A percentile compares a stretch with the other conserved stretches of the same genome.
Evolutionary conservation across 2,329 filamentous ascomycete species (phyloP).

Genomic region (Fusarium abutilonis): DNA sequence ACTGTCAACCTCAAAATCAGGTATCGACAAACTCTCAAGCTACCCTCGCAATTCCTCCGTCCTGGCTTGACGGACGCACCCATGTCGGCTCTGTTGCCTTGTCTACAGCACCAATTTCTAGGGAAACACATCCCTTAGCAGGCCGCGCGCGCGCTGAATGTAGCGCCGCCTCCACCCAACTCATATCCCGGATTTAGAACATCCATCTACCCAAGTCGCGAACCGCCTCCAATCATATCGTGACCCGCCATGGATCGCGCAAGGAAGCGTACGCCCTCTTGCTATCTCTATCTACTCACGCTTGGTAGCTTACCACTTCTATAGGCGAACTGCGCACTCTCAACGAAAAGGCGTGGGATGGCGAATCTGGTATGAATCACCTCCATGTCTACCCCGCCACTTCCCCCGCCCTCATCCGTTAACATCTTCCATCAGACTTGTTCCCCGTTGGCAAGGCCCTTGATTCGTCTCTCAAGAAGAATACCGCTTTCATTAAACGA

Average conservation of each 20-base stretch:
- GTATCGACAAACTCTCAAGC: conserved; percentile 37
- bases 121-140: conserved; percentile 57
- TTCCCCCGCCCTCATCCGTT: conserved; percentile 22
- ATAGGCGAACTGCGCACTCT: conserved; percentile 89
- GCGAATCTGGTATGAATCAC: conserved; percentile 75
- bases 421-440: conserved; percentile 66
- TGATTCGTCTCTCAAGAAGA: conserved; percentile 97
- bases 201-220: conserved; percentile 34
- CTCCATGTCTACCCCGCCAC: conserved; percentile 31
- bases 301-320: conserved; percentile 26
- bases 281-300: not conserved
- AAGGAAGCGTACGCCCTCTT: conserved; percentile 65
- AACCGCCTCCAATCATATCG: conserved; percentile 41
- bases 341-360: conserved; percentile 88
- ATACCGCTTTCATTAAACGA: conserved; percentile 97
- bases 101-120: conserved; percentile 49
- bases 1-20: conserved; percentile 37
- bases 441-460: conserved; percentile 81
- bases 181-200: conserved; percentile 32
- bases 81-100: conserved; percentile 54
- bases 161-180: conserved; percentile 51
- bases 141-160: conserved; percentile 56
- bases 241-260: conserved; percentile 69
- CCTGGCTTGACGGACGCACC: conserved; percentile 49
- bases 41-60: conserved; percentile 37